A percentile compares a stretch with the other conserved stretches of the same genome.
phyloP scores from a whole-genome alignment of 2,329 filamentous ascomycete species.

The Chaetomiaceae sp. region DNA sequence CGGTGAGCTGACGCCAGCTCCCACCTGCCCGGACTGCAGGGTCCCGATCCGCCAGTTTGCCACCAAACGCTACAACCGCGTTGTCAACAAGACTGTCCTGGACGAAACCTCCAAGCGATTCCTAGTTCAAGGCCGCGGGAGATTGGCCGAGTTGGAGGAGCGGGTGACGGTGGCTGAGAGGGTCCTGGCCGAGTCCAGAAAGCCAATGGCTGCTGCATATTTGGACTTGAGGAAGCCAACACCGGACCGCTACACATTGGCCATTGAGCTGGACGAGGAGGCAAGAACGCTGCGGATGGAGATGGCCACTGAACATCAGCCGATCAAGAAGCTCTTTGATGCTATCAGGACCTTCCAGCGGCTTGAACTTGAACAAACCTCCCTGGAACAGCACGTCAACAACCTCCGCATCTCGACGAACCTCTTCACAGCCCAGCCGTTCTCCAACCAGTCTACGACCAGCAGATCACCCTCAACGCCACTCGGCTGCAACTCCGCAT shows the following conservation, averaged over 20 bases:
- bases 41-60: slow-evolving; percentile 52
- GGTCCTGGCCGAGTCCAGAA: slow-evolving; percentile 19
- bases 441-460: slow-evolving; percentile 23
- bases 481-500: slow-evolving; percentile 29
- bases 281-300: slow-evolving; percentile 24
- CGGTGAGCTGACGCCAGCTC: slow-evolving; percentile 40
- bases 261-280: slow-evolving; percentile 18
- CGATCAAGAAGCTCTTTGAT: slow-evolving; percentile 36
- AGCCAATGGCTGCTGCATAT: background rate
- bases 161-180: slow-evolving; percentile 28
- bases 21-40: slow-evolving; percentile 55
- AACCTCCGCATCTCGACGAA: slow-evolving; percentile 21
- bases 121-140: slow-evolving; percentile 39
- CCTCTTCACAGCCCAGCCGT: background rate
- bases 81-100: slow-evolving; percentile 55
- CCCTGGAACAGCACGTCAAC: slow-evolving; percentile 2
- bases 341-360: slow-evolving; percentile 28
- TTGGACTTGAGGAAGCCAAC: background rate
- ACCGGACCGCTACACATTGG: background rate
- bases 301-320: slow-evolving; percentile 33
- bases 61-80: slow-evolving; percentile 52
- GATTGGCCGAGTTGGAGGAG: slow-evolving; percentile 33
- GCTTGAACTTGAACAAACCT: background rate
- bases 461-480: slow-evolving; percentile 28
- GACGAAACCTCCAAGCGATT: slow-evolving; percentile 64